Base-by-base conservation (phyloP, 768 basidiomycete genomes). In the Pleurotus cornucopiae region DNA sequence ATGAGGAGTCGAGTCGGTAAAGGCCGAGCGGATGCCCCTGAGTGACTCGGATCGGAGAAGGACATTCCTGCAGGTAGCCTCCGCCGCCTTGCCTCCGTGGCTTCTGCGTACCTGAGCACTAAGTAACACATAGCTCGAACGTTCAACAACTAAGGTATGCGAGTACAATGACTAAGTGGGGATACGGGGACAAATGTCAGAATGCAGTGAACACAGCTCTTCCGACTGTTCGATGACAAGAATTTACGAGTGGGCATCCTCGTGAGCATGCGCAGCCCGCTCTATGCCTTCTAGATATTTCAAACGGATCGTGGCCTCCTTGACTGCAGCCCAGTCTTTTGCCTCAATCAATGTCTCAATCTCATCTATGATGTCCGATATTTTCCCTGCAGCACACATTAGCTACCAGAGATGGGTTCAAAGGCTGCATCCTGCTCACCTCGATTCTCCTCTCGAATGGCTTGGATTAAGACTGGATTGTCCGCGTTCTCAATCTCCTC, bases 401-500 rank as follows among this genome's bases (percentile, higher is more conserved):
- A 34, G 13, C 44, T 20, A 49, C 30, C 3, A 26, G 47, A 18
- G 26, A 34, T 44, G 14, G 30, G 37, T 23, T 18, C 11, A 16
- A 4, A 26, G 18, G 6, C n/a, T 16, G 23, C 23, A 25, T 25
- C 14, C 18, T 25, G 6, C 54, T 46, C 26, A 72, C 91, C 81
- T 37, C 79, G 63, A 66, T 89, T 94, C 13, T 74, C 71, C 14
- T 74, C 70, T 46, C 75, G 65, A 20, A 95, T 68, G 5, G 58
- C 54, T n/a, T 76, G 72, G 2, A 92, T 78, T 11, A 78, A 76
- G 2, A 74, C 73, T 41, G 64, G 62, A 18, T 78, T 76, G 2
- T 71, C 71, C 1, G 86, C 82, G 3, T 80, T 80, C 57, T 94
- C 91, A 38, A 97, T 78, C 30, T 77, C 78, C 68, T 95, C 93